phyloP scores from a whole-genome alignment of 805 yeast genomes.

The Monosporozyma siamensis region DNA sequence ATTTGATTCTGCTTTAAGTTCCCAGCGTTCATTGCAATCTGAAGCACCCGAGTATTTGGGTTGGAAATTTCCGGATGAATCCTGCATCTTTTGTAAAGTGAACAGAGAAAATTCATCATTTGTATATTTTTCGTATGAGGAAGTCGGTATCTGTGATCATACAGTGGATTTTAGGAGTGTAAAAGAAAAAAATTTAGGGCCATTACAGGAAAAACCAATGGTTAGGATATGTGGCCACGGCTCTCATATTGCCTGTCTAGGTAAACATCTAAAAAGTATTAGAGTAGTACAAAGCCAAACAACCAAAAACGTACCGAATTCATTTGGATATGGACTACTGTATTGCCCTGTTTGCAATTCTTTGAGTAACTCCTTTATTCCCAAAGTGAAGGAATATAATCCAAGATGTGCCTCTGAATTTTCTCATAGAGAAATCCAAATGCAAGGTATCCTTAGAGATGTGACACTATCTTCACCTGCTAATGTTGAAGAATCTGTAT shows the following conservation, averaged over 20 bases:
- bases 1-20: slow-evolving; percentile 4
- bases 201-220: slow-evolving; percentile 10
- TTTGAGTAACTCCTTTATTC: slow-evolving; percentile 73
- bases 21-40: neutral
- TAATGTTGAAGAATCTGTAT: slow-evolving; percentile 14
- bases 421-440: slow-evolving; percentile 3
- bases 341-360: slow-evolving; percentile 89
- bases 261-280: slow-evolving; percentile 50
- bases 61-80: slow-evolving; percentile 21
- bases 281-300: slow-evolving; percentile 56
- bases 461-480: slow-evolving; percentile 5
- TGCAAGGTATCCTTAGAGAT: neutral
- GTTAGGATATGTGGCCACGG: slow-evolving; percentile 81
- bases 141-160: slow-evolving; percentile 21
- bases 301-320: slow-evolving; percentile 75
- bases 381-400: slow-evolving; percentile 33
- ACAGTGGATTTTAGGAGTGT: slow-evolving; percentile 18
- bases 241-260: slow-evolving; percentile 74
- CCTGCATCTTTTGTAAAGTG: slow-evolving; percentile 29
- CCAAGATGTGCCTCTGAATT: slow-evolving; percentile 5
- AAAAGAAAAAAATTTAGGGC: neutral
- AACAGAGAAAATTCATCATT: slow-evolving; percentile 21
- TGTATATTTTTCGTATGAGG: slow-evolving; percentile 26
- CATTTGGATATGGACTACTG: slow-evolving; percentile 59
- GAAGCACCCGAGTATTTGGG: slow-evolving; percentile 2